phyloP scores from a whole-genome alignment of 1,284 basidiomycete genomes.

The Coniophora puteana region DNA sequence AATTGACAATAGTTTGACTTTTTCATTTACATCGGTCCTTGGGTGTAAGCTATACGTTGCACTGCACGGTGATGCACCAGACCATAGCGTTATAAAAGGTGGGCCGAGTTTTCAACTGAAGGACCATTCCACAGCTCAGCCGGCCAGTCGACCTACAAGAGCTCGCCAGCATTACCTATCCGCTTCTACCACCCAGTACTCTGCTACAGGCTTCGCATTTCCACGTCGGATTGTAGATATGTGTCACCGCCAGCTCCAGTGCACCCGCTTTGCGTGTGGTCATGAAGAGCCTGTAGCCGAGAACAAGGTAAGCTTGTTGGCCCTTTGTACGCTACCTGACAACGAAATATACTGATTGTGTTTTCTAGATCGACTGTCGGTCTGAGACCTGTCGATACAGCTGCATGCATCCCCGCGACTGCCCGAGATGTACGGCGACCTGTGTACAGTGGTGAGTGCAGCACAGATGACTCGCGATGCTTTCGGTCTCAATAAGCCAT shows the following conservation, averaged over 20 bases:
- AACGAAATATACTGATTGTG: conserved; percentile 11
- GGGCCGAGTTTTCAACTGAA: too few relatives aligned
- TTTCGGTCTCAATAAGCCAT: conserved; percentile 1
- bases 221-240: conserved; percentile 16
- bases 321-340: conserved; percentile 13
- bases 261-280: conserved; percentile 17
- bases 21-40: too few relatives aligned
- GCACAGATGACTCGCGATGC: neutral
- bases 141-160: neutral
- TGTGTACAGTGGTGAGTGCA: conserved; percentile 32
- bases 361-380: conserved; percentile 35
- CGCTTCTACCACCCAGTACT: conserved; percentile 5
- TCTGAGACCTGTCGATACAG: conserved; percentile 37
- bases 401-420: conserved; percentile 26
- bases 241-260: conserved; percentile 27
- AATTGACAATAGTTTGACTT: too few relatives aligned
- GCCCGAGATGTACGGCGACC: conserved; percentile 29
- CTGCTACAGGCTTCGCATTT: neutral
- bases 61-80: too few relatives aligned
- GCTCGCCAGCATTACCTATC: too few relatives aligned
- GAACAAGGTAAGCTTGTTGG: conserved; percentile 19
- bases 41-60: too few relatives aligned
- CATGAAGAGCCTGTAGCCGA: conserved; percentile 24
- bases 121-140: too few relatives aligned
- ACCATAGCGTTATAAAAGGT: too few relatives aligned